These are phyloP conservation scores for Silene vulgaris DNA, from an alignment of 179 eudicot genomes.

Conservation along the genomic window DNA sequence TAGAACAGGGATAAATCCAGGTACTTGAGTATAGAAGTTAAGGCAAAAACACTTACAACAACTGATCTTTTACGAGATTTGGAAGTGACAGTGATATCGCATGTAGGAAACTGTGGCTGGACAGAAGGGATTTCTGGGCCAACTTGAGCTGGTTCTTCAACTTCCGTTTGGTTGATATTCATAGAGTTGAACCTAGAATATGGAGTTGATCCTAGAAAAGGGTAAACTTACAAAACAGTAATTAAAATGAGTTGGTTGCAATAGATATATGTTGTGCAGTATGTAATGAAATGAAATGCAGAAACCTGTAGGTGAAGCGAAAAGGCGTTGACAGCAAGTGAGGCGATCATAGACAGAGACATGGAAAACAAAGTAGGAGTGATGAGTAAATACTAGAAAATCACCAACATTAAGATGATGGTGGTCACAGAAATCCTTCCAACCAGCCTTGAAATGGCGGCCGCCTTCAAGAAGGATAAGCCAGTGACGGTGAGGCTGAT, in stretches of 20 bases:
- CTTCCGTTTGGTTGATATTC: too few species aligned
- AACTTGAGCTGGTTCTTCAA: neutral
- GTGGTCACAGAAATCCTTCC: constrained; percentile 18
- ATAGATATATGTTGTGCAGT: neutral
- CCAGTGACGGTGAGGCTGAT: constrained; percentile 17
- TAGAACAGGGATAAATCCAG: too few species aligned
- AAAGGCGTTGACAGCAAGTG: constrained; percentile 19
- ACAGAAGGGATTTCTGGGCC: neutral
- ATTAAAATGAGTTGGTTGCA: neutral
- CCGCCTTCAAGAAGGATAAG: constrained; percentile 15
- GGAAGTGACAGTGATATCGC: constrained; percentile 7
- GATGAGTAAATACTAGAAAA: constrained; percentile 22
- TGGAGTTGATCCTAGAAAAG: neutral
- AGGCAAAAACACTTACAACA: constrained; percentile 13
- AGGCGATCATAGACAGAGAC: constrained; percentile 22
- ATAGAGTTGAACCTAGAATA: too few species aligned
- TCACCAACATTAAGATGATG: constrained; percentile 17
- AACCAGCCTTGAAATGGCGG: constrained; percentile 18
- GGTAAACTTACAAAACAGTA: neutral
- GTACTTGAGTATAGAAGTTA: neutral
- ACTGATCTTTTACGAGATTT: neutral
- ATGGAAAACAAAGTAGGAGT: constrained; percentile 15
- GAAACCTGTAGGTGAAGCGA: neutral
- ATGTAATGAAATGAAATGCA: neutral
- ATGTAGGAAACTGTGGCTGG: neutral